Evolutionary conservation across 73 alveolate genomes (phyloP), one percentile per base, ranked within the genome.

Genomic region (Durusdinium trenchii): DNA sequence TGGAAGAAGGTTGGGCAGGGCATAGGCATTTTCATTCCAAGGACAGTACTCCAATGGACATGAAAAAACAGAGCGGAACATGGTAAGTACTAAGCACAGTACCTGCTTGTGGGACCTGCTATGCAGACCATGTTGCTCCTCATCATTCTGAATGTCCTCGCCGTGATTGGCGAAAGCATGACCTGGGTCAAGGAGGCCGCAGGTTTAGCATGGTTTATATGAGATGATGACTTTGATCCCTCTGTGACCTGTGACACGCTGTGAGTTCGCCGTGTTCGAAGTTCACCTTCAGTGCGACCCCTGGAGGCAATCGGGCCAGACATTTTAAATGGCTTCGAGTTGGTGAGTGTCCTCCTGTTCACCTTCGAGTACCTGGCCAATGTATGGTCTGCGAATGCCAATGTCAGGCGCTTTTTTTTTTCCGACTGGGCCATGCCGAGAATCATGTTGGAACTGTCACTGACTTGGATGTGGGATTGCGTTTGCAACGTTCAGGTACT

Each of bases 141-240:
- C 48, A 91, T 91, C 62, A 71, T 91, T 91, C 79, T 91, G 79
- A 91, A 91, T 40, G 98, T 91, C 26, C 54, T 91, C 46, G 89
- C 98, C 1, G 98, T 91, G 47, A 91, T 91, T 71, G 98, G 90
- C 45, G 98, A 91, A 78, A 91, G 98, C 98, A 91, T 91, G 98
- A 9, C 89, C 75, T 91, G 98, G 98, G 89, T 91, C 60, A 91
- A 91, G 75, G 36, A 91, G 96, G 96, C 86, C 6, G 35, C 35
- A 75, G 0, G 28, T 51, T 38, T 4, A 16, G 43, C 14, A 30
- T 35, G n/a, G 18, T 9, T 51, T 20, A 73, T 51, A 73, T 73
- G n/a, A n/a, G n/a, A n/a, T n/a, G n/a, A n/a, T n/a, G n/a, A n/a
- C n/a, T n/a, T n/a, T n/a, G n/a, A n/a, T n/a, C n/a, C n/a, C n/a